Base-by-base conservation (phyloP, 2,329 filamentous ascomycete species). In the Aspergillus sp. region DNA sequence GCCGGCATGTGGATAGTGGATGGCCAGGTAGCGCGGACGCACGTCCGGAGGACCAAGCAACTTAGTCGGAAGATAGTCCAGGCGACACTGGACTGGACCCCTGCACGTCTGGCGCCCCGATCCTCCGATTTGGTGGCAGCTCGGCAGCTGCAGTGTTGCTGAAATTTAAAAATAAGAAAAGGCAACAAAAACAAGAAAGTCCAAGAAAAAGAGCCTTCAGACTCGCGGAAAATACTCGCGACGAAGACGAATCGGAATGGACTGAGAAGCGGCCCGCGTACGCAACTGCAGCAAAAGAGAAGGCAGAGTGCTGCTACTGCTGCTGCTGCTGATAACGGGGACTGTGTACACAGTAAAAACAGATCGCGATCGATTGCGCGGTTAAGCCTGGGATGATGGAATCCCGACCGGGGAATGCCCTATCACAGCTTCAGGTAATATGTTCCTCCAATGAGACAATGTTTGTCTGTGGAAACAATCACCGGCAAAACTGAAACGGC, bases 21-120 rank as follows among this genome's bases (percentile, higher is more conserved):
- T 45, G 48, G 43, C 64, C 64, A 62, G 64, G 52, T 65, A 59
- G 64, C 62, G 60, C 64, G 62, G 64, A 61, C 50, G 57, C 45
- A 60, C 47, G 61, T 45, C 57, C 53, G 58, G 48, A 51, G 54
- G 55, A 59, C 30, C 19, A 39, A 43, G 50, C 59, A 58, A 61
- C 54, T 58, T 55, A 57, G 60, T 56, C 49, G 50, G 55, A 58
- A 21, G 51, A 32, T 58, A 36, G 45, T 39, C 51, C 39, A 55
- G 39, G 45, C 43, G 36, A 41, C 38, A 17, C 51, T 25, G 50
- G 38, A 43, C 17, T 50, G 53, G 50, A 57, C 55, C 58, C 59
- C 61, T 63, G 59, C 61, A 63, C 54, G 38, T 56, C 48, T 54
- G 52, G 57, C 41, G 21, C 32, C 28, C 19, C 28, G 54, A 57